phyloP scores from a whole-genome alignment of 2,329 filamentous ascomycete genomes.

The Parastagonospora nodorum region DNA sequence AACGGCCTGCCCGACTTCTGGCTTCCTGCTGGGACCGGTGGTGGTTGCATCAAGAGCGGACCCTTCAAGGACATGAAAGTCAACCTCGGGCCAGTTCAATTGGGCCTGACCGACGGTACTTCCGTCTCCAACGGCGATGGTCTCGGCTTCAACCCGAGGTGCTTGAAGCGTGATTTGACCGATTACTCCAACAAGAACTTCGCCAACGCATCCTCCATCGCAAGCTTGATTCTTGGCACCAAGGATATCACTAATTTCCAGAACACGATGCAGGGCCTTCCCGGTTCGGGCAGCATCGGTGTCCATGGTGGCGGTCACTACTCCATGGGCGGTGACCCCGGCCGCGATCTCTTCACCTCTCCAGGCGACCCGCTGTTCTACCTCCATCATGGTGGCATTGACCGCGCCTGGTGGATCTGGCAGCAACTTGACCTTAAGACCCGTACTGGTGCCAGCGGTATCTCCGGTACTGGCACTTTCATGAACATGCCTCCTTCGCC shows the following conservation, averaged over 20 bases:
- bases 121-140: slow-evolving; percentile 34
- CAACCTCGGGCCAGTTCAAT: slow-evolving; percentile 20
- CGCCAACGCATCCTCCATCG: slow-evolving; percentile 27
- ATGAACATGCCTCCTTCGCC: slow-evolving; percentile 49
- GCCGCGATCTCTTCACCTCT: slow-evolving; percentile 31
- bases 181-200: slow-evolving; percentile 27
- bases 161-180: slow-evolving; percentile 34
- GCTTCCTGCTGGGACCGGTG: slow-evolving; percentile 57
- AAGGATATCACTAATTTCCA: slow-evolving; percentile 35
- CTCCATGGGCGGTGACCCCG: slow-evolving; percentile 51
- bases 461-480: slow-evolving; percentile 54
- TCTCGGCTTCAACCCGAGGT: slow-evolving; percentile 24
- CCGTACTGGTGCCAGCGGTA: slow-evolving; percentile 34
- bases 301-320: slow-evolving; percentile 50
- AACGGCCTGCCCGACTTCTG: slow-evolving; percentile 30
- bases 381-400: slow-evolving; percentile 53
- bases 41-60: slow-evolving; percentile 59
- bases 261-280: slow-evolving; percentile 37
- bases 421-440: slow-evolving; percentile 47
- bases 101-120: slow-evolving; percentile 17
- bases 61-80: slow-evolving; percentile 54
- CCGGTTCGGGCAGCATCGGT: slow-evolving; percentile 30
- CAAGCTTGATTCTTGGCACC: slow-evolving; percentile 26
- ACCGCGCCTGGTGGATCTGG: slow-evolving; percentile 51
- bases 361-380: slow-evolving; percentile 50